These are phyloP conservation scores for Acacia melanoxylon DNA, from an alignment of 306 rosid species.

Conservation along the genomic window DNA sequence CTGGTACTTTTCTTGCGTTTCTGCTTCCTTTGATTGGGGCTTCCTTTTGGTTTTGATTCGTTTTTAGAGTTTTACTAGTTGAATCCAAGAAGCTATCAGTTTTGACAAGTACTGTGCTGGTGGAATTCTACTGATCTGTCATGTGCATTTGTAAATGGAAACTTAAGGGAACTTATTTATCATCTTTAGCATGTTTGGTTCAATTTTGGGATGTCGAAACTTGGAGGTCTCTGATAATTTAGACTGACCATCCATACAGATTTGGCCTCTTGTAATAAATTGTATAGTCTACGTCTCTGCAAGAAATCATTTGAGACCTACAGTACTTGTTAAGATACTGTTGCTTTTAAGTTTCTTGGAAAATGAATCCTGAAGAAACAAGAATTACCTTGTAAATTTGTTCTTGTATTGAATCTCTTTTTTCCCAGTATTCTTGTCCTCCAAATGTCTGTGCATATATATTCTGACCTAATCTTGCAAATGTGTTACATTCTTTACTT, in stretches of 20 bases:
- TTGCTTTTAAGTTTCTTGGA: neutral
- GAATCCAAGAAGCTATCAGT: neutral
- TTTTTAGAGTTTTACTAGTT: neutral
- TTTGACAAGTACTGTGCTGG: neutral
- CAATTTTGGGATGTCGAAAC: neutral
- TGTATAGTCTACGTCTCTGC: neutral
- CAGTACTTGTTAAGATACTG: neutral
- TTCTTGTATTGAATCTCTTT: neutral
- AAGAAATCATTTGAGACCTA: neutral
- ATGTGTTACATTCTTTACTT: neutral
- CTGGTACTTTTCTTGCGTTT: neutral
- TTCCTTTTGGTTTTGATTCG: neutral
- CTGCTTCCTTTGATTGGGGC: neutral
- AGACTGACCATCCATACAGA: neutral
- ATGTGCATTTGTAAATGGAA: neutral
- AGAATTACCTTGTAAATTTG: neutral
- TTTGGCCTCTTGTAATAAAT: neutral
- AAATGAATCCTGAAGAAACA: conserved; percentile 1
- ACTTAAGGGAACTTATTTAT: neutral
- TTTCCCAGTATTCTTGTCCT: neutral
- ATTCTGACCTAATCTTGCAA: neutral
- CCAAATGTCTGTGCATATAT: neutral
- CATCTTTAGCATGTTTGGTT: neutral
- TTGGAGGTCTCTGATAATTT: neutral
- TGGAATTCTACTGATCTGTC: neutral